Base-by-base conservation (phyloP, 495 filamentous ascomycete genomes). In the Beverwykella pulmonaria region DNA sequence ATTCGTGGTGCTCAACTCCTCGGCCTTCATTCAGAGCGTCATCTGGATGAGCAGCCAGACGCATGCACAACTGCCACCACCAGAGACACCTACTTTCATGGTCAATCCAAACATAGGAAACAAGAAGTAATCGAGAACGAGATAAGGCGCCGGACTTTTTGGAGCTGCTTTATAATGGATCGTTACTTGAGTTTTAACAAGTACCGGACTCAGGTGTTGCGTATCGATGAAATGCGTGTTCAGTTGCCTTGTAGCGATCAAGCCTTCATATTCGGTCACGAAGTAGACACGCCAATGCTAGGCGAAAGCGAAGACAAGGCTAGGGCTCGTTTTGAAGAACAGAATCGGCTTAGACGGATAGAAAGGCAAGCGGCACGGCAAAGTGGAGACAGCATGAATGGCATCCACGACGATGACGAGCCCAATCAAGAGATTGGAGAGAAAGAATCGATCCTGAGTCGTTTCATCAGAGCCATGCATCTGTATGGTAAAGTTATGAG, bases 81-180 rank as follows among this genome's bases (percentile, higher is more conserved):
- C 4, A 4, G 44, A 48, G 7, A 75, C 30, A 34, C 65, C 0
- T 82, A 84, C 66, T 76, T 76, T 20, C 77, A 83, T 34, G 22
- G 12, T 17, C 22, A 27, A 30, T 9, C 23, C 56, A 3, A 44
- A 44, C 65, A 53, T 12, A 49, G 44, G 15, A 63, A 70, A 53
- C 83, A 89, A 52, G 79, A 83, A 36, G 80, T 88, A 36, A 87
- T 91, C 39, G 80, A 87, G 8, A 88, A 88, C 69, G 92, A 96
- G 76, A 85, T 92, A 17, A 83, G 86, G 70, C 84, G 92, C 34
- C 87, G 92, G 26, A 93, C 91, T 4, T 92, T 93, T 74, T 96
- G 90, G 83, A 90, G 90, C 59, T 91, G 90, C 65, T 90, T 93
- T 68, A 86, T 93, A 56, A 82, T 95, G 64, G 92, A 96, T 73